A percentile compares a stretch with the other conserved stretches of the same genome.
Evolutionary conservation across 163 green algal species (phyloP).

Genomic region (Scenedesmus sp.): DNA sequence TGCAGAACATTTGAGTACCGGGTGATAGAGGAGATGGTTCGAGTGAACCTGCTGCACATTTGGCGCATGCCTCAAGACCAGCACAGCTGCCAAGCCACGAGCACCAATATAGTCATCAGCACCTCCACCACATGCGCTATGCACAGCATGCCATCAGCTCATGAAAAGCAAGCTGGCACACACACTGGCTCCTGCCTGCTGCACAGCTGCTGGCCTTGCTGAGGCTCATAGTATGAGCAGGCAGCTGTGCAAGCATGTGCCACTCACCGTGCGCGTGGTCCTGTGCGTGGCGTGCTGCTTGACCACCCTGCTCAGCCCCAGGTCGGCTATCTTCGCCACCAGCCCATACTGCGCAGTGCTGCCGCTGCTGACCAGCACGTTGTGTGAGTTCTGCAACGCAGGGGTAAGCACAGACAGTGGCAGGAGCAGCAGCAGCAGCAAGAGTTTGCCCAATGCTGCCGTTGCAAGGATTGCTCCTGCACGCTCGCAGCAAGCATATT

Average conservation of each 20-base stretch:
- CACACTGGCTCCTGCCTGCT: not conserved
- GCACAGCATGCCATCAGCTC: not conserved
- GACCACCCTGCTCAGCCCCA: constrained; percentile 68
- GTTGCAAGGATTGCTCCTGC: too few species aligned
- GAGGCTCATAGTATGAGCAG: not conserved
- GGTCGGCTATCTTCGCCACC: constrained; percentile 72
- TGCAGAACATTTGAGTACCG: too few species aligned
- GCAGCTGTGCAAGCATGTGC: not conserved
- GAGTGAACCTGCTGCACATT: too few species aligned
- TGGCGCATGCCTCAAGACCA: too few species aligned
- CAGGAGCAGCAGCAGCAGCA: not conserved
- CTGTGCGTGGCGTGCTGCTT: constrained; percentile 22
- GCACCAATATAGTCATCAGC: not conserved
- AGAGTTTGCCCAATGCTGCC: not conserved
- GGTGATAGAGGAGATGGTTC: too few species aligned
- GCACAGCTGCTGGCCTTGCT: too few species aligned
- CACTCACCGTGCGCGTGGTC: constrained; percentile 1
- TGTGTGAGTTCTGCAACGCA: constrained; percentile 5
- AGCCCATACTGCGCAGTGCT: not conserved
- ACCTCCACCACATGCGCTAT: not conserved
- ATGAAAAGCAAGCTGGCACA: not conserved
- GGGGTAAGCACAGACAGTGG: not conserved
- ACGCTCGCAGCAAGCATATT: too few species aligned
- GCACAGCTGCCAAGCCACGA: too few species aligned
- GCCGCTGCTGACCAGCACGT: constrained; percentile 10